Evolutionary conservation across 352 stramenopile species (phyloP).

Genomic region (Globisporangium megalacanthum): DNA sequence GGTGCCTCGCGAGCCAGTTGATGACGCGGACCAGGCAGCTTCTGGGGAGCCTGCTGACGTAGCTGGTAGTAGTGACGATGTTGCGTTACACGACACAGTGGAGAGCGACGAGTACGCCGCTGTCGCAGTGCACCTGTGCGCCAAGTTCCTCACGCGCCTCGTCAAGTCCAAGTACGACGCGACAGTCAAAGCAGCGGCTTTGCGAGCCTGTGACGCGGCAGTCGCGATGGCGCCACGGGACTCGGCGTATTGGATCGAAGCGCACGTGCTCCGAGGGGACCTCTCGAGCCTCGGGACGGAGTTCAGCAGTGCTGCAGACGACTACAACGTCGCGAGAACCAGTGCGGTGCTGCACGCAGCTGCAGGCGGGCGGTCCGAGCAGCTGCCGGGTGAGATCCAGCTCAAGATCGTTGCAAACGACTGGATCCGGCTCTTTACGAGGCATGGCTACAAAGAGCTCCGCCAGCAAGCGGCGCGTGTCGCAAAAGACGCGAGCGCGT

Average conservation of each 20-base stretch:
- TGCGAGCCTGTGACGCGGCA: slow-evolving; percentile 40
- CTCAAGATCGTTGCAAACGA: slow-evolving; percentile 41
- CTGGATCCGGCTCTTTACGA: slow-evolving; percentile 46
- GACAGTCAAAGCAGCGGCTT: slow-evolving; percentile 25
- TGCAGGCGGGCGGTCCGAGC: background rate
- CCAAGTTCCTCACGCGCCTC: slow-evolving; percentile 29
- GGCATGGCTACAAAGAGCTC: slow-evolving; percentile 37
- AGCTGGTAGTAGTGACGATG: no score
- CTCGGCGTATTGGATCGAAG: slow-evolving; percentile 25
- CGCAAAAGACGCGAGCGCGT: slow-evolving; percentile 1
- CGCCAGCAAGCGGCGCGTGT: slow-evolving; percentile 24
- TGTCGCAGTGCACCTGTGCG: slow-evolving; percentile 31
- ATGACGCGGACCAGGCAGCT: background rate
- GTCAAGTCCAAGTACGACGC: slow-evolving; percentile 37
- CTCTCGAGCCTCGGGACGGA: slow-evolving; percentile 38
- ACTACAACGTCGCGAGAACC: slow-evolving; percentile 27
- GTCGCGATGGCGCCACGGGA: slow-evolving; percentile 24
- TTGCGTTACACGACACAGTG: background rate
- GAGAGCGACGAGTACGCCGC: slow-evolving; percentile 25
- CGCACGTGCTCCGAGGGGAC: slow-evolving; percentile 44
- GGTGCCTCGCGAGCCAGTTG: background rate
- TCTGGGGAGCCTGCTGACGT: background rate
- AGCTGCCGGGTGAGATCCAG: slow-evolving; percentile 22
- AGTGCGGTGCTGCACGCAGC: background rate
- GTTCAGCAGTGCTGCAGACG: slow-evolving; percentile 32